phyloP scores from a whole-genome alignment of 179 eudicot genomes.

The Pouteria campechiana region DNA sequence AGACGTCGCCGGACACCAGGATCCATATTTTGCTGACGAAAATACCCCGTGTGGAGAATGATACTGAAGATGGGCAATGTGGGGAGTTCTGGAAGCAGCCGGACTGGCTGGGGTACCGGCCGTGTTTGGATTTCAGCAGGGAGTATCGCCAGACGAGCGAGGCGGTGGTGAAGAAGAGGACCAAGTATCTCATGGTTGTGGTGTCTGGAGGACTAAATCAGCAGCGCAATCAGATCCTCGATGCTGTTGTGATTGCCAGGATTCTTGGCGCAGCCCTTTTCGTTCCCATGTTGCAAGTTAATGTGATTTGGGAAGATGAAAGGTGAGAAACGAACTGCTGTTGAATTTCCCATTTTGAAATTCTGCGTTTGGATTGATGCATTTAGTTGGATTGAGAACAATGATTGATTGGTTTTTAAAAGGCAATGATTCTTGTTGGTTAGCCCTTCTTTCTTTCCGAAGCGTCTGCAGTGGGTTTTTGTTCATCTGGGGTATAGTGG shows the following conservation, averaged over 20 bases:
- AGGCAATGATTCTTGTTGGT: no score
- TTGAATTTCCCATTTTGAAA: no score
- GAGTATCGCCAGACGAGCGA: slow-evolving; percentile 25
- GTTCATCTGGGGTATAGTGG: no score
- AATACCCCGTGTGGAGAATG: no score
- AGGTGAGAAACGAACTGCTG: no score
- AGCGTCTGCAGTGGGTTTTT: no score
- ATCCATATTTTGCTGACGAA: no score
- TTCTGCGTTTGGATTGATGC: no score
- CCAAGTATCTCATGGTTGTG: slow-evolving; percentile 65
- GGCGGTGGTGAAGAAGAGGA: slow-evolving; percentile 31
- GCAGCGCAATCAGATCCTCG: slow-evolving; percentile 97
- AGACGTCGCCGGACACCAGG: no score
- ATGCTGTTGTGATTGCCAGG: slow-evolving; percentile 93
- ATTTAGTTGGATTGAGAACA: no score
- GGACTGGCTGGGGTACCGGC: slow-evolving; percentile 61
- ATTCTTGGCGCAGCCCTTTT: slow-evolving; percentile 88
- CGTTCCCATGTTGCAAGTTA: slow-evolving; percentile 83
- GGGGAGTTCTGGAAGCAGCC: slow-evolving; percentile 70
- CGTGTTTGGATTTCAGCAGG: slow-evolving; percentile 52
- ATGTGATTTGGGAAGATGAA: slow-evolving; percentile 91
- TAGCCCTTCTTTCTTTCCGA: no score
- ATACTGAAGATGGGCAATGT: slow-evolving; percentile 5
- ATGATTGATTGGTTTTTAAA: no score
- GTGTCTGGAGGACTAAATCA: slow-evolving; percentile 93